Evolutionary conservation across 176 grass and related monocot species (phyloP).

Genomic region (Aegilops umbellulata): DNA sequence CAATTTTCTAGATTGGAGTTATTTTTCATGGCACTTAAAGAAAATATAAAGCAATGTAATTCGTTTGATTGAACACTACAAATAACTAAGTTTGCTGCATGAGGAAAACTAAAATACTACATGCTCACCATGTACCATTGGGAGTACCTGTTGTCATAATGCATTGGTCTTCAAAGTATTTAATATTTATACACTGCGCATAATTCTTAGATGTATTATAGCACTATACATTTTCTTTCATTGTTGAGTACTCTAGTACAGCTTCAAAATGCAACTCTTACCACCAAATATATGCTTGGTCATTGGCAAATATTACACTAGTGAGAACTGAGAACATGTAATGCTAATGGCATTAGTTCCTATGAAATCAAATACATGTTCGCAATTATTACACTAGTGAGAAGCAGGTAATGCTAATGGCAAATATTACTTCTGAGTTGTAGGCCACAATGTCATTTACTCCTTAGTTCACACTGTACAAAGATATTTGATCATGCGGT

Average conservation of each 20-base stretch:
- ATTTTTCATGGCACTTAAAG: neutral
- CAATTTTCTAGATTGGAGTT: neutral
- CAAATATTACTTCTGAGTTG: neutral
- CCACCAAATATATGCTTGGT: neutral
- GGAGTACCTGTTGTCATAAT: neutral
- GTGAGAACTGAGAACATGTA: neutral
- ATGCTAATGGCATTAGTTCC: neutral
- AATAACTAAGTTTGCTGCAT: neutral
- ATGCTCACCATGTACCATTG: neutral
- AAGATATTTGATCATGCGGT: neutral
- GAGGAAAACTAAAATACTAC: neutral
- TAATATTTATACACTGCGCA: neutral
- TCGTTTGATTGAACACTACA: neutral
- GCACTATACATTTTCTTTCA: neutral
- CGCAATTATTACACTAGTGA: neutral
- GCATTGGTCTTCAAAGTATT: neutral
- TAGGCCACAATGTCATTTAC: neutral
- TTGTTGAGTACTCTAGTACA: neutral
- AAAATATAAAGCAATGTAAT: neutral
- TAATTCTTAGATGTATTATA: neutral
- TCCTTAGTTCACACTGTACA: neutral
- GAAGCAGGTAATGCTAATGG: neutral
- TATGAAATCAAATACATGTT: neutral
- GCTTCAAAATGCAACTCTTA: conserved; percentile 16
- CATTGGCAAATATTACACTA: neutral